Evolutionary conservation across 192 early-diverging fungal genomes (phyloP), one percentile per base, ranked within the genome.

Genomic region (Backusella macrospora): DNA sequence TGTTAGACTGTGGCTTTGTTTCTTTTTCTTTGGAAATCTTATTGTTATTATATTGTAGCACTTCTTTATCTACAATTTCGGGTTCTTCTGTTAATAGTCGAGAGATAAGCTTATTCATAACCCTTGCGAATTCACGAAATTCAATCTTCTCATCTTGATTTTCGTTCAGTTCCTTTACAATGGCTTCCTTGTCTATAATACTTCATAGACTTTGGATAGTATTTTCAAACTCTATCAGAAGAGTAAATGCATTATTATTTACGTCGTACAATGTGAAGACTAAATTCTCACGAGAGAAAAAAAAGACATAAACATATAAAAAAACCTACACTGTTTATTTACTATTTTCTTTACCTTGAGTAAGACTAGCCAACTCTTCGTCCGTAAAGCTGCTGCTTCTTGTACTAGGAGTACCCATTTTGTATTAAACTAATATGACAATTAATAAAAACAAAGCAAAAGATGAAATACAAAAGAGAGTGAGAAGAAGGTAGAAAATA

Each of bases 61-160:
- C 21, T 59, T 59, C 52, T 1, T 26, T 23, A 1, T 34, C 29
- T 23, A 59, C 38, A 34, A 21, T 42, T 34, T 52, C 49, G 16
- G 38, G n/a, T 59, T 59, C 52, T 23, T 59, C 52, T 59, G 52
- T 59, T 59, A 59, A 26, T 3, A 21, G 52, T 9, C 26, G 52
- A 15, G 70, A 37, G 16, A 71, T 71, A 18, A 52, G 40, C 40
- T 71, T 37, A 7, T 37, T 46, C 73, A 74, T 74, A 15, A 65
- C 73, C 6, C 42, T 10, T 12, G 67, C 73, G 39, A 74, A 74
- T 52, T 74, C 73, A 21, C 67, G 29, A 67, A 74, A 74, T 29
- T 74, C 73, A 6, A 74, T 74, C 5, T 52, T 42, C 18, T 43
- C 62, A 12, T 74, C 73, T 9, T 46, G 42, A 55, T 74, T 74